These are phyloP conservation scores for Logfia minima DNA, from an alignment of 129 eudicot species.

Conservation along the genomic window DNA sequence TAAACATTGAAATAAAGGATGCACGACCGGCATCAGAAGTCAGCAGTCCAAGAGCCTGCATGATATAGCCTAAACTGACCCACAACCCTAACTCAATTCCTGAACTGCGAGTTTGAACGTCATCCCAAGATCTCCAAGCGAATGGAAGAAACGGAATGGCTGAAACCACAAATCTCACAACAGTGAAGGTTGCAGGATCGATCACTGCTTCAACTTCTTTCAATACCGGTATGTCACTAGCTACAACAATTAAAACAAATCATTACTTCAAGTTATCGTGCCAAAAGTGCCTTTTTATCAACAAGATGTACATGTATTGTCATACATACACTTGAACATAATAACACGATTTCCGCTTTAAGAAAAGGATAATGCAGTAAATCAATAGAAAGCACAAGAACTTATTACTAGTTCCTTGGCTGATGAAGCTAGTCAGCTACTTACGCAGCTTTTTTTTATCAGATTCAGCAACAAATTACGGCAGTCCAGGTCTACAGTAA, in stretches of 20 bases:
- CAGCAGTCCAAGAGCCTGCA: conserved; percentile 83
- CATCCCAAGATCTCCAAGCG: conserved; percentile 58
- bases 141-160: conserved; percentile 84
- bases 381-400: too few relatives aligned
- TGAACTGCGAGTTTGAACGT: conserved; percentile 59
- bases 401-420: too few relatives aligned
- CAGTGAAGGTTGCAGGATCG: conserved; percentile 86
- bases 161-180: conserved; percentile 62
- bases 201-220: conserved; percentile 82
- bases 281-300: conserved; percentile 11
- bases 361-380: too few relatives aligned
- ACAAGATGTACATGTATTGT: neutral
- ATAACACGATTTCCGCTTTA: neutral
- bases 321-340: neutral
- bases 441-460: too few relatives aligned
- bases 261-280: neutral
- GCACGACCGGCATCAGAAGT: conserved; percentile 97
- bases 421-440: too few relatives aligned
- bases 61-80: conserved; percentile 88
- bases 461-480: neutral
- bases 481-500: too few relatives aligned
- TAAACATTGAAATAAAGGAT: conserved; percentile 78
- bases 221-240: conserved; percentile 83
- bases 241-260: conserved; percentile 36
- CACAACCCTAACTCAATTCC: conserved; percentile 87